Conservation (phyloP, 139 green algal species). For the Edaphochlamys debaryana region DNA sequence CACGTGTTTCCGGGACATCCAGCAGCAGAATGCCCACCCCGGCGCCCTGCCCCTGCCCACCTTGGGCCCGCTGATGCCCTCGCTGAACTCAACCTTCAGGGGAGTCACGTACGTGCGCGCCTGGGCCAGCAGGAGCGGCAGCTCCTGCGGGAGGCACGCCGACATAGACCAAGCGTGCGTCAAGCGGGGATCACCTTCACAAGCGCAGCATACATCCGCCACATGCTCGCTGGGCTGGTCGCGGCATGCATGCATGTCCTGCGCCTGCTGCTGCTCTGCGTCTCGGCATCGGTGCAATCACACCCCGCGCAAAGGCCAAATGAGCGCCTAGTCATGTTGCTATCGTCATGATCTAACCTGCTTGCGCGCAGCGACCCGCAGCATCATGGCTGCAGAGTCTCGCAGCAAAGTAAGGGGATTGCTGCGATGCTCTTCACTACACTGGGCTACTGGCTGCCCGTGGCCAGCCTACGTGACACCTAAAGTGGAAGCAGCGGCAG, state of each 20-base stretch:
- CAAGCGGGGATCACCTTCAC: not conserved
- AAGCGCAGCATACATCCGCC: no score
- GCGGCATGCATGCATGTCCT: not conserved
- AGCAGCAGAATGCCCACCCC: no score
- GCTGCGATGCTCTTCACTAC: no score
- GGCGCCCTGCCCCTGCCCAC: not conserved
- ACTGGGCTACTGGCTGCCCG: no score
- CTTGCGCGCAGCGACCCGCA: conserved; percentile 38
- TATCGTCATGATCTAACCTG: conserved; percentile 5
- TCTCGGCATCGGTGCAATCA: not conserved
- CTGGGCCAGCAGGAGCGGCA: conserved; percentile 35
- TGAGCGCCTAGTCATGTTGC: not conserved
- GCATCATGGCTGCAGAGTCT: no score
- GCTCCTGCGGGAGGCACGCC: conserved; percentile 26
- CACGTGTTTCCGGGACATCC: conserved; percentile 32
- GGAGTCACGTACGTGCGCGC: conserved; percentile 41
- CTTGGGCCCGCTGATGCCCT: conserved; percentile 48
- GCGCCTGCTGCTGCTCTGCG: no score
- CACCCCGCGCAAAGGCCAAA: no score
- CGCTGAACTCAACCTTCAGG: conserved; percentile 44
- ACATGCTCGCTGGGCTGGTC: no score
- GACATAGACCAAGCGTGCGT: not conserved
- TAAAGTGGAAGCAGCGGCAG: no score
- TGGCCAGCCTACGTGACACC: no score
- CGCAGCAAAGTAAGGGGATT: no score